A percentile compares a stretch with the other conserved stretches of the same genome.
phyloP scores from a whole-genome alignment of 2,329 filamentous ascomycete species.

The Stenocarpella maydis region DNA sequence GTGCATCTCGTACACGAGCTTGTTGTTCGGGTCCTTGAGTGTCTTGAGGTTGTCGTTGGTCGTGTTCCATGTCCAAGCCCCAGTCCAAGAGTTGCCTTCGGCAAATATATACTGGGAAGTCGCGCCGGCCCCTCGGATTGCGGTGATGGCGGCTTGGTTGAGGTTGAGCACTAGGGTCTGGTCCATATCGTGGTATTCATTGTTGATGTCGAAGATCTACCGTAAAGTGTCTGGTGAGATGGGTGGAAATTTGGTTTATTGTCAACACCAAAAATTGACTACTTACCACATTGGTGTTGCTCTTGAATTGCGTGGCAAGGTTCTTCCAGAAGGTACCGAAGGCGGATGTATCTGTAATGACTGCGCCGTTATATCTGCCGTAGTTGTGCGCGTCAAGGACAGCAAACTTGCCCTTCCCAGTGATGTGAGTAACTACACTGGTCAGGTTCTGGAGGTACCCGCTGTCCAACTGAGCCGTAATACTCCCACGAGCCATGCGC shows the following conservation, averaged over 20 bases:
- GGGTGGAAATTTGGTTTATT: too few relatives aligned
- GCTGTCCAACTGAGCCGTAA: slow-evolving; percentile 52
- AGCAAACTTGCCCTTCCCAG: slow-evolving; percentile 40
- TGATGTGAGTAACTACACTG: slow-evolving; percentile 44
- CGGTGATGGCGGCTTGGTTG: slow-evolving; percentile 69
- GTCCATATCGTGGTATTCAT: slow-evolving; percentile 69
- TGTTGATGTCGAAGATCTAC: slow-evolving; percentile 66
- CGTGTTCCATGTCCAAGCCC: slow-evolving; percentile 48
- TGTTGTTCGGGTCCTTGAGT: slow-evolving; percentile 56
- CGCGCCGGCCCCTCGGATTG: slow-evolving; percentile 64
- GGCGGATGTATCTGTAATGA: slow-evolving; percentile 60
- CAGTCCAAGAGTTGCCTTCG: slow-evolving; percentile 45
- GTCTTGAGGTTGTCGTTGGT: slow-evolving; percentile 49
- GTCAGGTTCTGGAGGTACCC: slow-evolving; percentile 45
- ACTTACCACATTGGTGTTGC: slow-evolving; percentile 55
- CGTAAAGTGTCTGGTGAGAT: neutral
- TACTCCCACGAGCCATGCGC: slow-evolving; percentile 56
- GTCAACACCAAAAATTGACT: too few relatives aligned
- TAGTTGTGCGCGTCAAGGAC: slow-evolving; percentile 65
- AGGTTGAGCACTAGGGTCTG: slow-evolving; percentile 62
- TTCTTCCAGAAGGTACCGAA: slow-evolving; percentile 66
- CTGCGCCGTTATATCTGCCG: slow-evolving; percentile 57
- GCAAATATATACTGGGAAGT: slow-evolving; percentile 60
- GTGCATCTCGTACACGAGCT: slow-evolving; percentile 65
- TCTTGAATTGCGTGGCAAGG: slow-evolving; percentile 60